Conservation (phyloP, 257 asterid species). For the Scutellaria barbata region DNA sequence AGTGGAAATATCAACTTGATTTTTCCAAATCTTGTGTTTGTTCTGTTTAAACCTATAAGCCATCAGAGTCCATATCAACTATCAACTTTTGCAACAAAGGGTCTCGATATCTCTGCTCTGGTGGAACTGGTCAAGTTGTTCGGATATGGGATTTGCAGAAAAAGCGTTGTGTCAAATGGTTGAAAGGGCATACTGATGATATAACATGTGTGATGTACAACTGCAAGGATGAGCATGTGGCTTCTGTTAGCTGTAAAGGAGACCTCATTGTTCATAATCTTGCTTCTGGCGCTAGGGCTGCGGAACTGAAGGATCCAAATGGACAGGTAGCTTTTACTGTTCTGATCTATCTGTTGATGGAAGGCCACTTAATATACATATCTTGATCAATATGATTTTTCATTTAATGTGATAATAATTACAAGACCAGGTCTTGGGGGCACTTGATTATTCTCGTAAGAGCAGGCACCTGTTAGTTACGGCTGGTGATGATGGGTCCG, state of each 20-base stretch:
- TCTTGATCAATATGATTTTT: conserved; percentile 26
- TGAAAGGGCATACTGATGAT: conserved; percentile 90
- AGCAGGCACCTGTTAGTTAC: conserved; percentile 95
- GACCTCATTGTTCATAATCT: conserved; percentile 89
- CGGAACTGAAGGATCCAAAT: conserved; percentile 87
- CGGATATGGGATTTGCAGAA: conserved; percentile 96
- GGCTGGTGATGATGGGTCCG: conserved; percentile 97
- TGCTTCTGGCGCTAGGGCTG: conserved; percentile 87
- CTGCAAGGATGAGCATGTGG: conserved; percentile 96
- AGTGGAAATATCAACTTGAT: conserved; percentile 18
- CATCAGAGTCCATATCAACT: conserved; percentile 72
- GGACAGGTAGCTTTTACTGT: conserved; percentile 67
- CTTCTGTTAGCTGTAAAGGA: conserved; percentile 91
- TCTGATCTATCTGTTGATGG: conserved; percentile 19
- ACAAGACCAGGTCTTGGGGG: conserved; percentile 80
- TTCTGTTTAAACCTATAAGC: conserved; percentile 35
- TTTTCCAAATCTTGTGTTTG: conserved; percentile 20
- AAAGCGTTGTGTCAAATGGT: conserved; percentile 88
- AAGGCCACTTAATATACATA: conserved; percentile 30
- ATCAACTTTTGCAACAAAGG: conserved; percentile 93
- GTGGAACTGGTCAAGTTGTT: conserved; percentile 90
- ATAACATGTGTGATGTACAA: conserved; percentile 88
- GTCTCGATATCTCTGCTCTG: conserved; percentile 91
- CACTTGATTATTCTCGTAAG: conserved; percentile 88
- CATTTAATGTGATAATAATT: conserved; percentile 38